Evolutionary conservation across 192 early-diverging fungal genomes (phyloP).

Genomic region (Linderina pennispora): DNA sequence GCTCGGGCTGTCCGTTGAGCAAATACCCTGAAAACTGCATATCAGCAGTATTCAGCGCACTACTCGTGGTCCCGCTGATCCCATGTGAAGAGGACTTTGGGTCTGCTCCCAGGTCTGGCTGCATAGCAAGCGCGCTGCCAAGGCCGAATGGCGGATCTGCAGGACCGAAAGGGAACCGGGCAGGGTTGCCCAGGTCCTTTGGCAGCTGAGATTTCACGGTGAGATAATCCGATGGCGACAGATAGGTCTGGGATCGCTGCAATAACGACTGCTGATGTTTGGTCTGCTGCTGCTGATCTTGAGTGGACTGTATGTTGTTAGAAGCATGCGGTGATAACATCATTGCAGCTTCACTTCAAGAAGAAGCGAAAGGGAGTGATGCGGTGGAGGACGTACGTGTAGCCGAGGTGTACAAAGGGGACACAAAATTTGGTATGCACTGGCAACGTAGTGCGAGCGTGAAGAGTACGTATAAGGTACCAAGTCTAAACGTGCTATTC

Average conservation of each 20-base stretch:
- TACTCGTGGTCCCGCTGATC: conserved; percentile 10
- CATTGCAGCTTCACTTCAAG: neutral
- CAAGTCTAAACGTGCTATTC: too few species aligned
- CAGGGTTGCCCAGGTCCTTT: too few species aligned
- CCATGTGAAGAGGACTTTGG: too few species aligned
- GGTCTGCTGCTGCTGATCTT: neutral
- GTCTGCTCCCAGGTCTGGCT: too few species aligned
- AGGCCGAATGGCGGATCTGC: conserved; percentile 5
- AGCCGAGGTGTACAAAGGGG: neutral
- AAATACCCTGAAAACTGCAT: conserved; percentile 40
- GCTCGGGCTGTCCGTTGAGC: conserved; percentile 12
- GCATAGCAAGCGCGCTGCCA: conserved; percentile 5
- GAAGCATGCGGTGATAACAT: conserved; percentile 1
- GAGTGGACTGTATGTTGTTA: neutral
- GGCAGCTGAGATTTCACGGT: too few species aligned
- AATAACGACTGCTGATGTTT: neutral
- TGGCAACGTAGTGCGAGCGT: too few species aligned
- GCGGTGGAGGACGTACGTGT: neutral
- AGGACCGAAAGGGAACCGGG: neutral
- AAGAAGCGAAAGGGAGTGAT: neutral
- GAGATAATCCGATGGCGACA: too few species aligned
- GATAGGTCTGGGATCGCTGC: neutral
- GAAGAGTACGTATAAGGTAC: too few species aligned
- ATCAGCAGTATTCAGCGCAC: conserved; percentile 22
- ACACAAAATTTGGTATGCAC: too few species aligned